Conservation (phyloP, 768 basidiomycete species). For the Hortiboletus campestris region DNA sequence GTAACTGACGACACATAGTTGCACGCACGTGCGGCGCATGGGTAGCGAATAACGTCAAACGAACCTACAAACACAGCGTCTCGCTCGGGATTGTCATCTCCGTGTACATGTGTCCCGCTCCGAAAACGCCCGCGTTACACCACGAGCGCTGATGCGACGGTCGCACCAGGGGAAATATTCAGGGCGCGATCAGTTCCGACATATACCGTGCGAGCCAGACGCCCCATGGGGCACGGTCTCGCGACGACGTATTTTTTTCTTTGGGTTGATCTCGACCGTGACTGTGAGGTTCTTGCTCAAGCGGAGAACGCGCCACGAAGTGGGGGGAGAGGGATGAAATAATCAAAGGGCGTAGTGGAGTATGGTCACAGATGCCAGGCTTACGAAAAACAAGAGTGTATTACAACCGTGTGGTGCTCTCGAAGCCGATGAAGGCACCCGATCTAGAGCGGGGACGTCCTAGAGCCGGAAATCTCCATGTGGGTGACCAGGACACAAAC, state of each 20-base stretch:
- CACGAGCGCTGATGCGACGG: not conserved
- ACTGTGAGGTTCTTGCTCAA: constrained; percentile 43
- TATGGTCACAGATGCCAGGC: too few relatives aligned
- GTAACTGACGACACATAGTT: not conserved
- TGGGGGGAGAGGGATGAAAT: constrained; percentile 68
- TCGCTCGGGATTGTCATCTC: constrained; percentile 50
- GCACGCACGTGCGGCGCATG: constrained; percentile 36
- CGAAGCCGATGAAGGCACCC: not conserved
- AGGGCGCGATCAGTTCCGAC: constrained; percentile 76
- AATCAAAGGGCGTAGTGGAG: too few relatives aligned
- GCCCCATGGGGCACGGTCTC: constrained; percentile 56
- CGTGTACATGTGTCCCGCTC: constrained; percentile 43
- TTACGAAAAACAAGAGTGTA: not conserved
- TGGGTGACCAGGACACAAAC: too few relatives aligned
- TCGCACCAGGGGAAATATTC: constrained; percentile 59
- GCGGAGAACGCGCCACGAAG: constrained; percentile 63
- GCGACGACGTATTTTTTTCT: constrained; percentile 73
- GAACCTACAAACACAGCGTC: constrained; percentile 73
- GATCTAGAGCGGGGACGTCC: not conserved
- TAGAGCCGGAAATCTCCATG: not conserved
- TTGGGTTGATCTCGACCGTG: constrained; percentile 53
- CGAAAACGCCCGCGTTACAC: not conserved
- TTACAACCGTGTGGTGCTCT: not conserved
- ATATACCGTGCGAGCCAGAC: constrained; percentile 67
- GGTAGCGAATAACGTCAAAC: constrained; percentile 72